phyloP scores from a whole-genome alignment of 192 early-diverging fungal species.

The Funneliformis geosporum region DNA sequence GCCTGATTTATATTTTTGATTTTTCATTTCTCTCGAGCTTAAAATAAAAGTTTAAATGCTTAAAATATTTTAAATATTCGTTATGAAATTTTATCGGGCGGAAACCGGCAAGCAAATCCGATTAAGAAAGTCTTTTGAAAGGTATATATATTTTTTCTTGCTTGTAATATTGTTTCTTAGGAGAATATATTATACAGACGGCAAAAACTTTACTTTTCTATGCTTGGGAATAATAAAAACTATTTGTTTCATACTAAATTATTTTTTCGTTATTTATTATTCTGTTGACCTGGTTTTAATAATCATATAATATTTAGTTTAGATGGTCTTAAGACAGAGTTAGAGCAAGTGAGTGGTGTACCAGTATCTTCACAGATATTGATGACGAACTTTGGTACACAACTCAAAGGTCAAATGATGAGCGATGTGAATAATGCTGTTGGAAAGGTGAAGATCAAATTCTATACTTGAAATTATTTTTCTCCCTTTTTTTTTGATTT shows the following conservation, averaged over 20 bases:
- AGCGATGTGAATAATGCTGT: conserved; percentile 45
- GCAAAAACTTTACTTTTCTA: not conserved
- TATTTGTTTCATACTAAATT: not conserved
- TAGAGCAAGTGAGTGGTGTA: conserved; percentile 49
- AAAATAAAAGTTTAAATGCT: too few relatives aligned
- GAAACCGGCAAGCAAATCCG: conserved; percentile 54
- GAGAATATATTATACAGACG: not conserved
- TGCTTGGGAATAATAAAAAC: not conserved
- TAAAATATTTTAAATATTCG: not conserved
- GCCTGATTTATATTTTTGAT: too few relatives aligned
- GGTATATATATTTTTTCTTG: not conserved
- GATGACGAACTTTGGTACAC: conserved; percentile 53
- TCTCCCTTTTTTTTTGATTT: not conserved
- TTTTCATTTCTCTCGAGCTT: too few relatives aligned
- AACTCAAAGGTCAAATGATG: conserved; percentile 50
- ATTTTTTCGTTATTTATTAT: not conserved
- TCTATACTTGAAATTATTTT: not conserved
- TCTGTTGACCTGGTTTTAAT: not conserved
- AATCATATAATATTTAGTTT: conserved; percentile 32
- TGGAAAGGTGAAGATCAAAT: conserved; percentile 41
- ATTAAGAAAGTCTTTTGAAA: not conserved
- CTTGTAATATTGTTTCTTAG: not conserved
- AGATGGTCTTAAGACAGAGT: conserved; percentile 33
- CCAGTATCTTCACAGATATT: conserved; percentile 52
- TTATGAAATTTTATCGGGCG: conserved; percentile 41